Evolutionary conservation across 306 rosid genomes (phyloP), one percentile per base, ranked within the genome.

Genomic region (Ochetophila trinervis): DNA sequence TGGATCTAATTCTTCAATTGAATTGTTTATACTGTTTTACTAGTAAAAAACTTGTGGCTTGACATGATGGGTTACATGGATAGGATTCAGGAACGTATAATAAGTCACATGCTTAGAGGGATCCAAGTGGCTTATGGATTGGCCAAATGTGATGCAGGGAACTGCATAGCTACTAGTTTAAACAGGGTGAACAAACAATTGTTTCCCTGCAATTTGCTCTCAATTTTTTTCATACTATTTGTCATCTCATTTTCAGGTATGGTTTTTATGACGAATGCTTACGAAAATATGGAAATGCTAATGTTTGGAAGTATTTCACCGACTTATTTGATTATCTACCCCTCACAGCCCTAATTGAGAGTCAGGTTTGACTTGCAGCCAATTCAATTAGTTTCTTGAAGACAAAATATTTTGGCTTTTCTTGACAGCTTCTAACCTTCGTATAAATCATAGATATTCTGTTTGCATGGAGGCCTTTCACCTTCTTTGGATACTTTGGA

Each of bases 201-300:
- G 21, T 19, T 40, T 67, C 6, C 36, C 2, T 32, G 55, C 49
- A 16, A 8, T 23, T 61, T 32, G 53, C 19, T 71, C 51, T 57
- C 45, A 22, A 22, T 8, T 63, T 47, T 14, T 21, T 71, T 75
- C 81, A 56, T 77, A 20, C 13, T 34, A 35, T 60, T 34, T 77
- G 36, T 64, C 65, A 47, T 27, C 55, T 65, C 65, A 21, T 68
- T 81, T 70, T 82, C 92, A 91, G 98, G 86, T 91, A 91, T 87
- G 98, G 98, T 54, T 91, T 91, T 78, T 91, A 91, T n/a, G 98
- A 91, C 7, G 98, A 91, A 78, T 91, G 98, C 81, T 89, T 91
- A 86, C 84, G 98, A 84, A 91, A 91, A 76, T 91, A 91, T 63
- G 98, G 98, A 68, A 91, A 88, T 74, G 98, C 98, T 59, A 91